Evolutionary conservation across 371 early-diverging fungal genomes (phyloP), one percentile per base, ranked within the genome.

Genomic region (Mucor plumbeus): DNA sequence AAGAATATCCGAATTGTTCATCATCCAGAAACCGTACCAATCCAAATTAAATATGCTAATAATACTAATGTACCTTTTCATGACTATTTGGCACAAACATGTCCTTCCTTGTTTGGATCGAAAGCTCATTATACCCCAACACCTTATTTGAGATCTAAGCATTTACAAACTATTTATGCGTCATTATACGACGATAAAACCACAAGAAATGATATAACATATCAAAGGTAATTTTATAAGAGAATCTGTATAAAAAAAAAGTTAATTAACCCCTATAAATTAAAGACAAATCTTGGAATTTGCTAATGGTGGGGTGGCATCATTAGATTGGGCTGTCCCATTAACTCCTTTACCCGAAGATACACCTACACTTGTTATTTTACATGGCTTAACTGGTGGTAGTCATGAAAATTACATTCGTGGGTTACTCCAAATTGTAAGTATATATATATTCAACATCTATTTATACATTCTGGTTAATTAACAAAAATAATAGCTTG

Each of bases 301-400:
- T 33, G 83, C 85, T 15, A 94, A 96, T 74, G 94, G 94, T 11
- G 96, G 96, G 38, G 84, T 88, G 40, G 77, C 93, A 19, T 84
- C 95, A 0, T 67, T 96, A 21, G 96, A 96, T 79, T 96, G 95
- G 96, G 88, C 88, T 11, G 19, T 63, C 4, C 26, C 80, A 33
- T 61, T 44, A 14, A 67, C 71, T 15, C 78, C 78, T 71, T 82
- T 87, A 34, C 73, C 68, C 3, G 86, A 82, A 58, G 79, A 82
- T 64, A 80, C 80, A 31, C 87, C 92, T 0, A 90, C 88, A 10
- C 70, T 93, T 36, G 81, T 96, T 0, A 75, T 95, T 26, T 76
- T 92, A 7, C 95, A 93, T 77, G 95, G 96, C 21, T 77, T 96
- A 63, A 93, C 94, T 1, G 96, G 96, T 47, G 93, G 93, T 26